A percentile compares a stretch with the other conserved stretches of the same genome.
Evolutionary conservation across 805 yeast species (phyloP).

Genomic region (Starmerella riodocensis): DNA sequence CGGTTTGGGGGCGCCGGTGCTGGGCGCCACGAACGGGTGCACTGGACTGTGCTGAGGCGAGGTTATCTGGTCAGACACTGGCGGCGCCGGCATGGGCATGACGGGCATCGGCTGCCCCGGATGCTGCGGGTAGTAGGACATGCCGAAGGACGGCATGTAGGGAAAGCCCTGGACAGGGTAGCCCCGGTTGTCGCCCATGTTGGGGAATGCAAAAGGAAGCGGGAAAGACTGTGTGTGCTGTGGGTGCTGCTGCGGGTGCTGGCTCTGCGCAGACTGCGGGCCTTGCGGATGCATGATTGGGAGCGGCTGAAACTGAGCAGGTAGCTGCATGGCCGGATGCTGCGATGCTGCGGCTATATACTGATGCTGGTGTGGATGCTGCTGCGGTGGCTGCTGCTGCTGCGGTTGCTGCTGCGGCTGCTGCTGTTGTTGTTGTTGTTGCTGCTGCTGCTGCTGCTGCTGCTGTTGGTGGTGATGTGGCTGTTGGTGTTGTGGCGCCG

Average conservation of each 20-base stretch:
- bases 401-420: constrained; percentile 15
- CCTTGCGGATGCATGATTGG: too few relatives aligned
- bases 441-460: constrained; percentile 15
- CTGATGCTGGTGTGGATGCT: too few relatives aligned
- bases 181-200: background rate
- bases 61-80: too few relatives aligned
- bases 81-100: constrained; percentile 7
- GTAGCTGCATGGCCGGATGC: too few relatives aligned
- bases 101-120: constrained; percentile 11
- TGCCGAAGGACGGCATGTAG: constrained; percentile 16
- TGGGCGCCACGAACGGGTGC: too few relatives aligned
- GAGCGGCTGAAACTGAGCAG: too few relatives aligned
- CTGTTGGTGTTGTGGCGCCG: constrained; percentile 9
- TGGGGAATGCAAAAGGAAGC: constrained; percentile 1
- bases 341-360: too few relatives aligned
- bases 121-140: constrained; percentile 12
- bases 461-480: constrained; percentile 19
- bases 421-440: constrained; percentile 4
- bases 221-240: background rate
- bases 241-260: background rate
- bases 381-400: constrained; percentile 21
- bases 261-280: constrained; percentile 2
- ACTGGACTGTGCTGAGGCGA: too few relatives aligned
- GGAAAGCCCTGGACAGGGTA: constrained; percentile 9
- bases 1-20: too few relatives aligned